A percentile compares a stretch with the other conserved stretches of the same genome.
Conservation (phyloP, 495 filamentous ascomycete species). For the Penicillium subrubescens region DNA sequence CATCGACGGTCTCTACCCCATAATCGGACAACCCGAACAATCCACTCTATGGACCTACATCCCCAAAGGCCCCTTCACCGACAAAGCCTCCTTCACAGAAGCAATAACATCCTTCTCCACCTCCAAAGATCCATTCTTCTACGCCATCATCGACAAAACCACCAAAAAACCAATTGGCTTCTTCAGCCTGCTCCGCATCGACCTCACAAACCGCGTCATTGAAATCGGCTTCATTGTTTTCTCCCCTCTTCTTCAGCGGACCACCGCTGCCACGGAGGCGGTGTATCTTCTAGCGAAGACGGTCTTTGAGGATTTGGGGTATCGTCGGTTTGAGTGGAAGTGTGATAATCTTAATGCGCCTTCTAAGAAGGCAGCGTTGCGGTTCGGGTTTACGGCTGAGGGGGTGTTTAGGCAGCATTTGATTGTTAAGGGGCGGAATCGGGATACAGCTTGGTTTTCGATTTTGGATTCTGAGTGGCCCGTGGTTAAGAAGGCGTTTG, state of each 20-base stretch:
- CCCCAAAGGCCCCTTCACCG: constrained; percentile 10
- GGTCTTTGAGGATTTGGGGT: constrained; percentile 53
- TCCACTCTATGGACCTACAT: constrained; percentile 16
- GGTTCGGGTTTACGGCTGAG: constrained; percentile 56
- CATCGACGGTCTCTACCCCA: constrained; percentile 13
- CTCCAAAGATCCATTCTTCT: constrained; percentile 11
- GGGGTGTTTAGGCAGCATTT: constrained; percentile 59
- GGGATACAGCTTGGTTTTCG: constrained; percentile 60
- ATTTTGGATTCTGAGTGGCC: constrained; percentile 56
- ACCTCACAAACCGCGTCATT: constrained; percentile 6
- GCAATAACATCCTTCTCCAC: neutral
- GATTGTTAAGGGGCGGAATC: constrained; percentile 54
- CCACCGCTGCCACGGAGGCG: neutral
- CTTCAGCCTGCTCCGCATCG: constrained; percentile 12
- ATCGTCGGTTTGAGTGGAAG: constrained; percentile 61
- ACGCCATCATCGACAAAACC: constrained; percentile 12
- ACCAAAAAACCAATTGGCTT: constrained; percentile 2
- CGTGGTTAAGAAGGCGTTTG: constrained; percentile 45
- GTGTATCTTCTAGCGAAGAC: constrained; percentile 22
- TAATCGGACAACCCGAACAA: constrained; percentile 9
- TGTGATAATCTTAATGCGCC: constrained; percentile 52
- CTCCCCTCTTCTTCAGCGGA: constrained; percentile 5
- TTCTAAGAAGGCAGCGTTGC: constrained; percentile 49
- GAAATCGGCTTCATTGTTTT: constrained; percentile 6
- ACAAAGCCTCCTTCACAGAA: constrained; percentile 15